These are phyloP conservation scores for Kwoniella sp. DNA, from an alignment of 768 basidiomycete genomes.

Conservation along the genomic window DNA sequence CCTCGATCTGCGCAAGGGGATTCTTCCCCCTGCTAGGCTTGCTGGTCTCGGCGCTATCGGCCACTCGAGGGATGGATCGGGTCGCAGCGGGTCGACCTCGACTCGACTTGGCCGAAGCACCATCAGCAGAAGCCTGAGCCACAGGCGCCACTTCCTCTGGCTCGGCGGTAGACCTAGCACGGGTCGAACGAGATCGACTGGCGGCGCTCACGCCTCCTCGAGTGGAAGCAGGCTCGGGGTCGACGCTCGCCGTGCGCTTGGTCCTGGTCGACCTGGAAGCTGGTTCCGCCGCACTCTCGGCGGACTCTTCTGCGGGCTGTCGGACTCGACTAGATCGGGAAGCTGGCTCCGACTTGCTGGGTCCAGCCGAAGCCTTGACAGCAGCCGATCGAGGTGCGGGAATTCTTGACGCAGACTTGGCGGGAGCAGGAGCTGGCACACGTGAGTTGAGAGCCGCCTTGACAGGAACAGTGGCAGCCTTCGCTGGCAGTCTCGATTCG, in stretches of 20 bases:
- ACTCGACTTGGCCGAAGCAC: no score
- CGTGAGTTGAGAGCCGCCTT: background rate
- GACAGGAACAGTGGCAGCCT: background rate
- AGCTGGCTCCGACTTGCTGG: background rate
- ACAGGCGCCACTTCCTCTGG: slow-evolving; percentile 1
- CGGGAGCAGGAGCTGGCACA: background rate
- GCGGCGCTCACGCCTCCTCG: background rate
- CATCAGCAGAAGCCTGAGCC: no score
- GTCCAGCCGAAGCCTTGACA: background rate
- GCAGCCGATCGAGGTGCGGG: no score
- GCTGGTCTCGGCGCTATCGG: background rate
- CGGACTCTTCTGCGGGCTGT: background rate
- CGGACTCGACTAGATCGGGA: background rate
- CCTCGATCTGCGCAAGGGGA: slow-evolving; percentile 4
- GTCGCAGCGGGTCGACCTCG: no score
- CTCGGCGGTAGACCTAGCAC: slow-evolving; percentile 8
- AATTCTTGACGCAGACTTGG: background rate
- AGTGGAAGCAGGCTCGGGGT: background rate
- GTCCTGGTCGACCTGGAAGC: background rate
- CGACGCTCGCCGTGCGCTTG: background rate
- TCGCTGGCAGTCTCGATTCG: background rate
- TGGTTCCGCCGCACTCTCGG: background rate
- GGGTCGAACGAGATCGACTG: slow-evolving; percentile 4
- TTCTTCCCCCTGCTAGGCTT: slow-evolving; percentile 9
- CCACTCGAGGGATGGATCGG: no score